Percentiles rank a stretch among this genome's conserved stretches.
These are phyloP conservation scores for Colletotrichum plurivorum DNA, from an alignment of 2,329 filamentous ascomycete genomes.

Conservation along the genomic window DNA sequence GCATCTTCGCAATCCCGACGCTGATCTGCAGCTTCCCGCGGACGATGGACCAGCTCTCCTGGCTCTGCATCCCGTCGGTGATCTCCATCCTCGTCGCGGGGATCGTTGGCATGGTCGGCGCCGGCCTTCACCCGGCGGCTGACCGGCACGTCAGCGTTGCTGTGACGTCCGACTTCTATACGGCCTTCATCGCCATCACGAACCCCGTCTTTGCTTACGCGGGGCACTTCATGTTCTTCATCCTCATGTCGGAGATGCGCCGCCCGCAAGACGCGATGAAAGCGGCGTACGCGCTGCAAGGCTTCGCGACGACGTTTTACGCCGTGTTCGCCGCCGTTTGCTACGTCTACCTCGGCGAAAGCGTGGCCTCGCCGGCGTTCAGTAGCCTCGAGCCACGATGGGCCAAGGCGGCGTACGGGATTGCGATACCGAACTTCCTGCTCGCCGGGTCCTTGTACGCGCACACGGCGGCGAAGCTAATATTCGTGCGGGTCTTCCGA, in stretches of 20 bases:
- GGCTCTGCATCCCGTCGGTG: constrained; percentile 60
- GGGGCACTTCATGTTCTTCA: constrained; percentile 69
- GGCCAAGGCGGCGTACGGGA: constrained; percentile 65
- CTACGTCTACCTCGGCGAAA: constrained; percentile 64
- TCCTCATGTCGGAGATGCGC: constrained; percentile 67
- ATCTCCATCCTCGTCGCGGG: constrained; percentile 64
- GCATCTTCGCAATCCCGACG: constrained; percentile 63
- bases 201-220: constrained; percentile 68
- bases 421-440: constrained; percentile 65
- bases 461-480: constrained; percentile 65
- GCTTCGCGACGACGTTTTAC: constrained; percentile 65
- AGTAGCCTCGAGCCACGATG: constrained; percentile 59
- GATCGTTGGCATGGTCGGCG: constrained; percentile 65
- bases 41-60: constrained; percentile 64
- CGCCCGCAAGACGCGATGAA: constrained; percentile 65
- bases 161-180: constrained; percentile 49
- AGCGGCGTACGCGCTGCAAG: constrained; percentile 64
- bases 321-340: constrained; percentile 64
- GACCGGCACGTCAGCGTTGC: constrained; percentile 55
- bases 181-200: constrained; percentile 50
- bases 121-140: constrained; percentile 56
- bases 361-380: constrained; percentile 62
- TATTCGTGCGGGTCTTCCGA: constrained; percentile 66
- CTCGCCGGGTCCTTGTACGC: constrained; percentile 64
- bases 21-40: constrained; percentile 63